Conservation (phyloP, 2,329 filamentous ascomycete genomes). For the Allantophomopsis lycopodina region DNA sequence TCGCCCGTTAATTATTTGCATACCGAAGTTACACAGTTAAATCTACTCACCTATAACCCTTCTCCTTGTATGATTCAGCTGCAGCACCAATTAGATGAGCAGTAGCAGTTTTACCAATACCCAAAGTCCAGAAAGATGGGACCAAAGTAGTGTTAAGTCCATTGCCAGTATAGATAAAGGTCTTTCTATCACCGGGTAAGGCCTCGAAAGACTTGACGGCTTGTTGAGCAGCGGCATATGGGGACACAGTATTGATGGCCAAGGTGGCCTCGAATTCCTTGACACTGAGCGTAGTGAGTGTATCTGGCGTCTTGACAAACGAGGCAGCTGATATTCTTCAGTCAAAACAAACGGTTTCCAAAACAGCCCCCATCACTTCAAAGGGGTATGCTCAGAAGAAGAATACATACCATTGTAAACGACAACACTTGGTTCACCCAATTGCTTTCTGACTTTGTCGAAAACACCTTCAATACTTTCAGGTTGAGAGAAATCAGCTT, state of each 20-base stretch:
- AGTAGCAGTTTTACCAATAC: slow-evolving; percentile 25
- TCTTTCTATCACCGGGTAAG: slow-evolving; percentile 15
- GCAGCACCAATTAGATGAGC: slow-evolving; percentile 19
- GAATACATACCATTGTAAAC: slow-evolving; percentile 1
- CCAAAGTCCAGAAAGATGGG: slow-evolving; percentile 18
- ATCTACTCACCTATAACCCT: slow-evolving; percentile 20
- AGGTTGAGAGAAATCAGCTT: slow-evolving; percentile 20
- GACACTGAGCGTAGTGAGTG: slow-evolving; percentile 9
- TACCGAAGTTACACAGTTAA: too few relatives aligned
- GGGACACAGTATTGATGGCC: slow-evolving; percentile 24
- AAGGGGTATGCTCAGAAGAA: too few relatives aligned
- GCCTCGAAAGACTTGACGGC: slow-evolving; percentile 18
- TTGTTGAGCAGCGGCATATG: slow-evolving; percentile 25
- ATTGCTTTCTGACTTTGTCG: slow-evolving; percentile 18
- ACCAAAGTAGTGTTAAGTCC: slow-evolving; percentile 20
- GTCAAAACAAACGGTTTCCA: too few relatives aligned
- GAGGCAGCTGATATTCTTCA: too few relatives aligned
- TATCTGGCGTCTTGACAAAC: too few relatives aligned
- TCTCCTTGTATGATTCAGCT: slow-evolving; percentile 19
- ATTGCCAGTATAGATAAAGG: slow-evolving; percentile 31
- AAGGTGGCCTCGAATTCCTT: slow-evolving; percentile 14
- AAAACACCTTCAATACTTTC: slow-evolving; percentile 20
- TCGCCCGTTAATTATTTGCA: neutral
- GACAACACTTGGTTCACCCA: slow-evolving; percentile 22
- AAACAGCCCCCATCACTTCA: too few relatives aligned